Base-by-base conservation (phyloP, 345 rosid species). In the Noccaea bulbosa region DNA sequence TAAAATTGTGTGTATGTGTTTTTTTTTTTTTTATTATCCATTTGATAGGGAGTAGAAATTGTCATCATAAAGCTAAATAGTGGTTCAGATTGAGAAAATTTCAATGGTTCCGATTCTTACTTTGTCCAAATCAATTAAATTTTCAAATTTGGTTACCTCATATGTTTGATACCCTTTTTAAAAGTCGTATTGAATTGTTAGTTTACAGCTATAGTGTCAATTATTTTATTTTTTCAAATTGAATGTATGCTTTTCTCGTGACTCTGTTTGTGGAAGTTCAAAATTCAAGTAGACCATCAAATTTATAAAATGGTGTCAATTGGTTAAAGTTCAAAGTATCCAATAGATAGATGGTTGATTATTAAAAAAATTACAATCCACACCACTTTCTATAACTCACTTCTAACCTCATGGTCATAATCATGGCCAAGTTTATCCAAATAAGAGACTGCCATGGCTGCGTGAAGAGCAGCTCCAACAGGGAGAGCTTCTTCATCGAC, bases 401-500 rank as follows among this genome's bases (percentile, higher is more conserved):
- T 73, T 34, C 57, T 73, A 11, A 73, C 67, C 45, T 54, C 76
- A 33, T 8, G 11, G 35, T 58, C 40, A 69, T 58, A 32, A 69
- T 34, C 60, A 54, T 46, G 72, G 17, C 32, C 77, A 57, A 78
- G 83, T 56, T 40, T 67, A 56, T 83, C 84, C 67, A 87, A 34
- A 75, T 87, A 89, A 2, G 92, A 84, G 39, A 84, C 78, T 0
- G 90, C 92, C 55, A 80, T 78, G 2, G 87, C 86, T 65, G 88
- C 85, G 65, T 87, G 81, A 58, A 89, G 78, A 79, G 86, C 90
- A 20, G 86, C 88, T 33, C 96, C 96, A 6, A 87, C 41, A 0
- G 90, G 89, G 57, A 89, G 82, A 37, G 83, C 83, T 48, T 77
- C 82, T 78, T 89, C 92, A 22, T 89, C 90, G 11, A 89, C 65